Conservation (phyloP, 768 basidiomycete species). For the Boletus fagicola region DNA sequence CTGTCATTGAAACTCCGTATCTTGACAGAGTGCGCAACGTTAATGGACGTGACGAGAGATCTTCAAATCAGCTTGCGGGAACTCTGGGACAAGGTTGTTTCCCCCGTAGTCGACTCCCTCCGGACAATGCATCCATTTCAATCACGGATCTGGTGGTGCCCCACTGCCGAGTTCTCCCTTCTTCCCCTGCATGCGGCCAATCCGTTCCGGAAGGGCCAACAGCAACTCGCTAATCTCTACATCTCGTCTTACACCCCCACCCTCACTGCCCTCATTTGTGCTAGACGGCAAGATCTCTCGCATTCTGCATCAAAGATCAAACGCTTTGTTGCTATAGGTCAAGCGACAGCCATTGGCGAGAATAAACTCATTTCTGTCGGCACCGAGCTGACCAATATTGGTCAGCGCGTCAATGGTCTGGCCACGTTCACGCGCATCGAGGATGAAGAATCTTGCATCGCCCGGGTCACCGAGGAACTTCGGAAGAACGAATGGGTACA, state of each 20-base stretch:
- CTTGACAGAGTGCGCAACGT: neutral
- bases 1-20: neutral
- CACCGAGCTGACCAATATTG: neutral
- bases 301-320: neutral
- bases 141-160: neutral
- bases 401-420: neutral
- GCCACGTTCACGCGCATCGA: neutral
- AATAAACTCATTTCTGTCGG: constrained; percentile 1
- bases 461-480: too few species aligned
- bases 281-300: neutral
- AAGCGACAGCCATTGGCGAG: neutral
- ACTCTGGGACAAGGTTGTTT: neutral
- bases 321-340: constrained; percentile 2
- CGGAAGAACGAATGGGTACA: too few species aligned
- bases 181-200: too few species aligned
- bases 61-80: neutral
- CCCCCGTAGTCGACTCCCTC: neutral
- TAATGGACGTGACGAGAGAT: neutral
- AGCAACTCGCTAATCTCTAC: too few species aligned
- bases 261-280: too few species aligned
- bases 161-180: too few species aligned
- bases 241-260: too few species aligned
- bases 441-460: too few species aligned
- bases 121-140: neutral
- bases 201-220: too few species aligned